Percentiles rank a stretch among this genome's conserved stretches.
phyloP scores from a whole-genome alignment of 116 monocot genomes.

The Cymodocea nodosa region DNA sequence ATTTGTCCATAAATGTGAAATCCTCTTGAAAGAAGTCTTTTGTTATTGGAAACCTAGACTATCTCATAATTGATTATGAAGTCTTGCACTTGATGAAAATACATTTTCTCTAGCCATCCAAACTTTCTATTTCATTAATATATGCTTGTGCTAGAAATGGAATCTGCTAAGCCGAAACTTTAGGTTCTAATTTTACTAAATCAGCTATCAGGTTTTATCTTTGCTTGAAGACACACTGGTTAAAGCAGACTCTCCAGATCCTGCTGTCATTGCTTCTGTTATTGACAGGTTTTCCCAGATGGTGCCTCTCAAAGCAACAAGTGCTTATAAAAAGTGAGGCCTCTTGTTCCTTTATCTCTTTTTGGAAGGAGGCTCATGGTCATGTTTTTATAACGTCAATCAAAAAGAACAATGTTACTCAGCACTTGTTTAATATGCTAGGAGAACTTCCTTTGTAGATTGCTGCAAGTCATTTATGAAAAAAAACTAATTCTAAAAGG shows the following conservation, averaged over 20 bases:
- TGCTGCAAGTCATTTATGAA: too few species aligned
- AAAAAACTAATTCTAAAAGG: too few species aligned
- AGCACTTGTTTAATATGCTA: too few species aligned
- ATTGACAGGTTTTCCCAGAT: conserved; percentile 60
- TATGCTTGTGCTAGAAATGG: not conserved
- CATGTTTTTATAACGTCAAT: too few species aligned
- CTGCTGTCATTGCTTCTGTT: conserved; percentile 41
- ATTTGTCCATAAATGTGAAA: too few species aligned
- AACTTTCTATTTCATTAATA: not conserved
- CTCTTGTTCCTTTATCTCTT: not conserved
- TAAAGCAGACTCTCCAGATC: conserved; percentile 45
- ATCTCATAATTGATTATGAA: too few species aligned
- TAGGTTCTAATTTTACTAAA: not conserved
- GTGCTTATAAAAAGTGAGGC: conserved; percentile 53
- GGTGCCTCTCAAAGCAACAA: conserved; percentile 42
- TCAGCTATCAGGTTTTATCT: conserved; percentile 39
- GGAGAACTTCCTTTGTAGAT: too few species aligned
- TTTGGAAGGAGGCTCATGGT: too few species aligned
- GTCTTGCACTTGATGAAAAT: too few species aligned
- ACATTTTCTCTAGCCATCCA: not conserved
- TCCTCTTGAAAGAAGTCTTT: too few species aligned
- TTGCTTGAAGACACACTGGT: conserved; percentile 54
- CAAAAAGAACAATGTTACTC: too few species aligned
- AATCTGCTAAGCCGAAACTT: not conserved
- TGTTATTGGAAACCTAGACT: too few species aligned